Base-by-base conservation (phyloP, 1,284 basidiomycete species). In the Ganoderma lucidum region DNA sequence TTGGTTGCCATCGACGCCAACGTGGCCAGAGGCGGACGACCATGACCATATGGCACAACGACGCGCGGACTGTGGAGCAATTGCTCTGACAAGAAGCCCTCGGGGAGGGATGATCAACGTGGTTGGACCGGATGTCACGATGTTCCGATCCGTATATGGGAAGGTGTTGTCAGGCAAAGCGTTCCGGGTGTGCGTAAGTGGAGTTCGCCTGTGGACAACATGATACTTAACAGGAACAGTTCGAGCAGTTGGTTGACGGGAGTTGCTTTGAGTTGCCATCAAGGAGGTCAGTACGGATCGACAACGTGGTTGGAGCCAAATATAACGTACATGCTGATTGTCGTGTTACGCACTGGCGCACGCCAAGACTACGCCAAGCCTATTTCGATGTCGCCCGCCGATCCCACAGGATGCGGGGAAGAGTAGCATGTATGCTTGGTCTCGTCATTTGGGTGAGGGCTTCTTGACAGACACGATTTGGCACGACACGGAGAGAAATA, bases 211-310 rank as follows among this genome's bases (percentile, higher is more conserved):
- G 23, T 51, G 48, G 10, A 12, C 23, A 23, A 3, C 8, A 28
- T 51, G 48, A 51, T 23, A n/a, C n/a, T n/a, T n/a, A 23, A 51
- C n/a, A 51, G 48, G n/a, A 6, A 51, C n/a, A 10, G 6, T 51
- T 51, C 10, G 48, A 48, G 45, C 19, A 9, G 9, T 48, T n/a
- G 19, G 17, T 8, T 19, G 23, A 51, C 23, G 48, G 9, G 23
- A 28, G 48, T 23, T 51, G 48, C 9, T 9, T 12, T 51, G 23
- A 51, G 48, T 23, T 51, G 48, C 9, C 23, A 51, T 51, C 48
- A 51, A 9, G 48, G 48, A 23, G 48, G 48, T 51, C n/a, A 51
- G 48, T 51, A 51, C 48, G 10, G 48, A 51, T 51, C n/a, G 48
- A 51, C 48, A 51, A 51, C 23, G 48, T 51, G 48, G 23, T 51